Conservation (phyloP, 371 early-diverging fungal genomes). For the Dinochytrium kinnereticum region DNA sequence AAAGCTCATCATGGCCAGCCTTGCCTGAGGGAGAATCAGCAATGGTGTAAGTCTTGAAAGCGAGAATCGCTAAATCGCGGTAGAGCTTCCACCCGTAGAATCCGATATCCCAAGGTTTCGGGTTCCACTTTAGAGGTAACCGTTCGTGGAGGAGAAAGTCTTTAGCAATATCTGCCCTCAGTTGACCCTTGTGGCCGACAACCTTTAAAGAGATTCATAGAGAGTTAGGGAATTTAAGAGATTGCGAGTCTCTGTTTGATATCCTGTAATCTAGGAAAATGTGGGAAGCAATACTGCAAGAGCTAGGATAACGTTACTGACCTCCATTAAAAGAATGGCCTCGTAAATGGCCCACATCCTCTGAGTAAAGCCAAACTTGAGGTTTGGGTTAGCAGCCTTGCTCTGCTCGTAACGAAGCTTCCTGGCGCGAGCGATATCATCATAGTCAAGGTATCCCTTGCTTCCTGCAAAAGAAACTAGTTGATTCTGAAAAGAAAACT, state of each 20-base stretch:
- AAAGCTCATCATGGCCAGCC: slow-evolving; percentile 46
- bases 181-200: slow-evolving; percentile 24
- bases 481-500: slow-evolving; percentile 14
- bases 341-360: slow-evolving; percentile 22
- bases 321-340: slow-evolving; percentile 26
- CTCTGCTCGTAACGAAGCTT: slow-evolving; percentile 25
- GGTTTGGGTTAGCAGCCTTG: slow-evolving; percentile 25
- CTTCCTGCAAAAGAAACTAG: slow-evolving; percentile 21
- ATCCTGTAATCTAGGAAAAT: too few species aligned
- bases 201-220: slow-evolving; percentile 3
- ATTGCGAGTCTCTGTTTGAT: too few species aligned
- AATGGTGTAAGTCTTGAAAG: slow-evolving; percentile 7
- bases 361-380: slow-evolving; percentile 15
- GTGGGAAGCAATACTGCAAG: too few species aligned
- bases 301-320: too few species aligned
- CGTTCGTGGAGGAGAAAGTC: slow-evolving; percentile 32
- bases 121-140: slow-evolving; percentile 28
- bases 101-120: slow-evolving; percentile 23
- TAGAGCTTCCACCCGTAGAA: slow-evolving; percentile 12
- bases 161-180: slow-evolving; percentile 20
- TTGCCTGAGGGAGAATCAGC: not conserved
- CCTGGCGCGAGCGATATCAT: slow-evolving; percentile 23
- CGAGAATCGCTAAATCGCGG: not conserved
- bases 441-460: slow-evolving; percentile 24
- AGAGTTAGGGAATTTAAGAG: not conserved